Evolutionary conservation across 176 grass and related monocot genomes (phyloP).

Genomic region (Oryza longistaminata): DNA sequence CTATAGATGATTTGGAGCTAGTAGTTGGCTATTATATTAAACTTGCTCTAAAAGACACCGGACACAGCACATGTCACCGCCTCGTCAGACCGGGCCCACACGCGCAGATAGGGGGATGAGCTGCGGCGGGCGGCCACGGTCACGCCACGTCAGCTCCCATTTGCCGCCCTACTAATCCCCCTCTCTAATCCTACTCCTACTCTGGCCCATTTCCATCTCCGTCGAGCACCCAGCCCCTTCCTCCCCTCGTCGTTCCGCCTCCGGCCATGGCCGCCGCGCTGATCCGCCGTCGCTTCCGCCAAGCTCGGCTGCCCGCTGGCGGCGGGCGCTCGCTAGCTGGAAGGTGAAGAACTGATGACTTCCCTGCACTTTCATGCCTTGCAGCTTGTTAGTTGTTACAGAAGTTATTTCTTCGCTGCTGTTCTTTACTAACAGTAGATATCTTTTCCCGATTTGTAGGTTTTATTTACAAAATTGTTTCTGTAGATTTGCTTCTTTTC

Average conservation of each 20-base stretch:
- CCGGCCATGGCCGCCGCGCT: neutral
- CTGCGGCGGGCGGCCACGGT: slow-evolving; percentile 15
- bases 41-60: too few species aligned
- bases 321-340: neutral
- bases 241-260: too few species aligned
- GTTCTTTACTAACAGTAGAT: too few species aligned
- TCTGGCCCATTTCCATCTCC: neutral
- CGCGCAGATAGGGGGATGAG: neutral
- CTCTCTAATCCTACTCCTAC: slow-evolving; percentile 27
- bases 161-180: neutral
- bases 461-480: neutral
- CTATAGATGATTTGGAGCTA: too few species aligned
- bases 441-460: too few species aligned
- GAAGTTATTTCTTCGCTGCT: neutral
- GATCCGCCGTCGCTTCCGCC: neutral
- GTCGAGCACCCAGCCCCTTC: neutral
- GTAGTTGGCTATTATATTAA: too few species aligned
- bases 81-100: neutral
- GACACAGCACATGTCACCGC: neutral
- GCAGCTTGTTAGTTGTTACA: neutral
- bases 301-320: neutral
- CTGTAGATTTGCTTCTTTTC: neutral
- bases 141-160: slow-evolving; percentile 12
- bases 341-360: neutral
- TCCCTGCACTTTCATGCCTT: too few species aligned